phyloP scores from a whole-genome alignment of 164 flowering plant species.

The Aristolochia contorta region DNA sequence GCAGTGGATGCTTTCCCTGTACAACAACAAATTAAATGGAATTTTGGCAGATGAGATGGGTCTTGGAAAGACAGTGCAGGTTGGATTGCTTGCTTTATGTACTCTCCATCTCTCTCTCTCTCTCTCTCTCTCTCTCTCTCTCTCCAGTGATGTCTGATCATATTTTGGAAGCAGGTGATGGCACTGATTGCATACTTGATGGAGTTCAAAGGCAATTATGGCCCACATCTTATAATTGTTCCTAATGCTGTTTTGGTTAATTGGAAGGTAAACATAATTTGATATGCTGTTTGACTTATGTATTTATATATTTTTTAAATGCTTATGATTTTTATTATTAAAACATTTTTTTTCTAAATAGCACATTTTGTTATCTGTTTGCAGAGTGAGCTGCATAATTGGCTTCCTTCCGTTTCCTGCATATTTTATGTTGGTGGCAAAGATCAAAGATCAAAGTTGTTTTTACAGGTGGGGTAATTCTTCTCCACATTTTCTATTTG shows the following conservation, averaged over 20 bases:
- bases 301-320: background rate
- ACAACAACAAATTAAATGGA: conserved; percentile 96
- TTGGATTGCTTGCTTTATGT: conserved; percentile 8
- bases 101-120: no score
- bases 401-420: conserved; percentile 94
- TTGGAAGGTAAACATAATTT: conserved; percentile 69
- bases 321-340: no score
- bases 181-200: conserved; percentile 94
- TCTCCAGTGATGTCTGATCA: no score
- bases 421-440: conserved; percentile 91
- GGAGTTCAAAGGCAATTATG: conserved; percentile 99
- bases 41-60: conserved; percentile 99
- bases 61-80: conserved; percentile 99
- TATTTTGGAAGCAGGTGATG: conserved; percentile 63
- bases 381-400: conserved; percentile 91
- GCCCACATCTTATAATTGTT: conserved; percentile 97
- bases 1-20: conserved; percentile 99
- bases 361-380: conserved; percentile 3
- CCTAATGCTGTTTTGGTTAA: conserved; percentile 99
- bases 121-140: no score
- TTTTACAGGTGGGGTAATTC: conserved; percentile 65
- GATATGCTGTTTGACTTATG: background rate
- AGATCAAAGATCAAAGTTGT: conserved; percentile 85
- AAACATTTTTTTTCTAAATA: background rate
- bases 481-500: background rate